phyloP scores from a whole-genome alignment of 164 flowering plant genomes.

The Hamamelis virginiana region DNA sequence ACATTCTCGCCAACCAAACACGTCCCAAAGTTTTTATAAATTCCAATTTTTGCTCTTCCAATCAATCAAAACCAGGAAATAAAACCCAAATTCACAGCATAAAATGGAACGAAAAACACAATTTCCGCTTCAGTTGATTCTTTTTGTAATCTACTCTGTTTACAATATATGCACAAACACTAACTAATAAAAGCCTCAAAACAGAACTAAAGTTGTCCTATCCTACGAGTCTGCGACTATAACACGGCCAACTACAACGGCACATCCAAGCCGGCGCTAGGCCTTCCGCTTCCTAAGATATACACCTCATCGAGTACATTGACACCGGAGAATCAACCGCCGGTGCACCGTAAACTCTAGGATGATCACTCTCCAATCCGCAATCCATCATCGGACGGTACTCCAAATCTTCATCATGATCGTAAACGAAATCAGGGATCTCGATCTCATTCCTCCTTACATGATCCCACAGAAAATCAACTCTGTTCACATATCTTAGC shows the following conservation, averaged over 20 bases:
- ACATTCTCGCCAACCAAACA: no score
- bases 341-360: constrained; percentile 34
- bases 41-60: no score
- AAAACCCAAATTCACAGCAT: no score
- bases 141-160: no score
- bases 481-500: constrained; percentile 59
- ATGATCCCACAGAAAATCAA: constrained; percentile 67
- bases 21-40: no score
- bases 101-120: no score
- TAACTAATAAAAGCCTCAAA: no score
- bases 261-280: neutral
- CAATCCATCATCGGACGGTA: constrained; percentile 64
- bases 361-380: constrained; percentile 69
- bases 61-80: no score
- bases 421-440: constrained; percentile 66
- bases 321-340: constrained; percentile 46
- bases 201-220: no score
- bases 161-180: no score
- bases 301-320: constrained; percentile 68
- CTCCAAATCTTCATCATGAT: constrained; percentile 70
- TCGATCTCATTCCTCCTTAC: constrained; percentile 53
- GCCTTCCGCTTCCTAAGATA: constrained; percentile 26
- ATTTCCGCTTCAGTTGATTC: no score
- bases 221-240: no score
- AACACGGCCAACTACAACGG: neutral